Percentiles rank a stretch among this genome's conserved stretches.
Conservation (phyloP, 305 asterid species). For the Fraxinus albicans region DNA sequence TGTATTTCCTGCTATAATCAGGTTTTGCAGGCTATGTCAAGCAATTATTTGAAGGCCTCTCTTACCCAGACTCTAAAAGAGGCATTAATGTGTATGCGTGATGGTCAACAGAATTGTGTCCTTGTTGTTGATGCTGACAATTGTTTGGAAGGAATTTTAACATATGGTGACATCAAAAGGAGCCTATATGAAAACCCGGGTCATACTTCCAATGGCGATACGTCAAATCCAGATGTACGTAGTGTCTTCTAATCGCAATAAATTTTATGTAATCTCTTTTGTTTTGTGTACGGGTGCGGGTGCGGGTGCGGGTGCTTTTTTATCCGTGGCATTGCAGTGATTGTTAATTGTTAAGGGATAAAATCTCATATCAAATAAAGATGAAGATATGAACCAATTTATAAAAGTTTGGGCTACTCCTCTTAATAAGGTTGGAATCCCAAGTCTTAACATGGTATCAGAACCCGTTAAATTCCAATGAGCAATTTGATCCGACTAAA, state of each 20-base stretch:
- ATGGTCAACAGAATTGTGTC: slow-evolving; percentile 64
- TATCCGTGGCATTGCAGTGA: background rate
- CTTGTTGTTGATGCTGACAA: slow-evolving; percentile 71
- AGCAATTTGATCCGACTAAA: too few species aligned
- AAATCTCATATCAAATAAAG: too few species aligned
- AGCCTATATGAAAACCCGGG: slow-evolving; percentile 48
- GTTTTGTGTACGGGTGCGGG: background rate
- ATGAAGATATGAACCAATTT: too few species aligned
- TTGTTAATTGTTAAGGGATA: background rate
- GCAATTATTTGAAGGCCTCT: slow-evolving; percentile 56
- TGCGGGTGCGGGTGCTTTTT: background rate
- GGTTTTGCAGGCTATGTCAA: slow-evolving; percentile 89
- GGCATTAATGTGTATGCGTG: slow-evolving; percentile 67
- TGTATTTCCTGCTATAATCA: slow-evolving; percentile 34
- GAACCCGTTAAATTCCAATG: too few species aligned
- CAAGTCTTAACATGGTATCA: too few species aligned
- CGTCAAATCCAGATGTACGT: slow-evolving; percentile 50
- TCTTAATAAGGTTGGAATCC: too few species aligned
- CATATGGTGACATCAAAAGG: slow-evolving; percentile 74
- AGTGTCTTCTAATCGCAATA: background rate
- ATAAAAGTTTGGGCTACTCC: too few species aligned
- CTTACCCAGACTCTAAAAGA: slow-evolving; percentile 69
- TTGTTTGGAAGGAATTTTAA: slow-evolving; percentile 78
- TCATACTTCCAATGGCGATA: slow-evolving; percentile 48
- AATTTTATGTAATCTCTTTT: background rate